These are phyloP conservation scores for Ogataea polymorpha DNA, from an alignment of 805 yeast species.

Conservation along the genomic window DNA sequence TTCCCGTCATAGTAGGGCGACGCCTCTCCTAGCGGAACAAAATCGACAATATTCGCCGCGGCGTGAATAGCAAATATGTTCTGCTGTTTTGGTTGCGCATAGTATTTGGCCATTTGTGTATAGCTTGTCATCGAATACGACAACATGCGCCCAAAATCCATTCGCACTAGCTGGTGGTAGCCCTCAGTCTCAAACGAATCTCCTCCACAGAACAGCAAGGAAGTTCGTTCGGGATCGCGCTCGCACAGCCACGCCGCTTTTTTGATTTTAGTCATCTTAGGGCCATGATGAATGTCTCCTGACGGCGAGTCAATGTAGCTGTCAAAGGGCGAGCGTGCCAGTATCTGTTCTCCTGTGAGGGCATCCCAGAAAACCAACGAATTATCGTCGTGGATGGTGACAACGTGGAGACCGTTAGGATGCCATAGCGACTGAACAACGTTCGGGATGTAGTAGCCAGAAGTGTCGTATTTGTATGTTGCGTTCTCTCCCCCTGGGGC, in stretches of 20 bases:
- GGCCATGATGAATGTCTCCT: conserved; percentile 23
- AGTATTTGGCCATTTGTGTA: conserved; percentile 76
- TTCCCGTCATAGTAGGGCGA: conserved; percentile 80
- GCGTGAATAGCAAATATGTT: conserved; percentile 54
- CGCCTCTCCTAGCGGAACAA: conserved; percentile 53
- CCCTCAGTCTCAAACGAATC: conserved; percentile 44
- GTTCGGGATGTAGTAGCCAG: conserved; percentile 29
- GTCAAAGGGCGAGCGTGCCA: conserved; percentile 71
- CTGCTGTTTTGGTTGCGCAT: conserved; percentile 56
- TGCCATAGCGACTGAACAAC: conserved; percentile 67
- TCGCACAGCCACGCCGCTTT: conserved; percentile 76
- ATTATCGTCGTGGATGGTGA: conserved; percentile 79
- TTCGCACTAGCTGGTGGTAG: conserved; percentile 45
- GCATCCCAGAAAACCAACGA: conserved; percentile 93
- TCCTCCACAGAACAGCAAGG: conserved; percentile 69
- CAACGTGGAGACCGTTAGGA: conserved; percentile 86
- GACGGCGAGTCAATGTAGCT: conserved; percentile 56
- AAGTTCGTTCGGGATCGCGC: conserved; percentile 75
- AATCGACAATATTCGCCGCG: conserved; percentile 40
- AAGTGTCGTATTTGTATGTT: conserved; percentile 24
- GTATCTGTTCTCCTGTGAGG: conserved; percentile 65
- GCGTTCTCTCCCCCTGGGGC: conserved; percentile 68
- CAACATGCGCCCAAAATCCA: conserved; percentile 80
- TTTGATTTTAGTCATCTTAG: conserved; percentile 41
- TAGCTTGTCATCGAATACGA: conserved; percentile 78